These are phyloP conservation scores for Harringtonia aguacate DNA, from an alignment of 2,329 filamentous ascomycete genomes.

Conservation along the genomic window DNA sequence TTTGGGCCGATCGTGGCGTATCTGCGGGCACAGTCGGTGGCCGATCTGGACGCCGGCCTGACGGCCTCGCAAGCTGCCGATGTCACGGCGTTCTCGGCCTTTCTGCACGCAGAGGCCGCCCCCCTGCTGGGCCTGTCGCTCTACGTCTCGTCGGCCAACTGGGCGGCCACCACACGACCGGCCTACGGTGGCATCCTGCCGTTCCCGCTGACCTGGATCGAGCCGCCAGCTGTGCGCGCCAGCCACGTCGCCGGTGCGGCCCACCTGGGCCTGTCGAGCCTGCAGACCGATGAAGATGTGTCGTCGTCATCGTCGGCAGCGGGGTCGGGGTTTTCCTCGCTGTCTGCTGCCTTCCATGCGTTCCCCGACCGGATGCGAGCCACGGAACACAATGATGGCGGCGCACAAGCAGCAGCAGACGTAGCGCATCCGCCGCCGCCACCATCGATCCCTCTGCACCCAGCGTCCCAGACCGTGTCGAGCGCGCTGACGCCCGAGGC, in stretches of 20 bases:
- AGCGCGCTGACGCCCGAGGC: conserved; percentile 59
- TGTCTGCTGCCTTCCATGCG: conserved; percentile 7
- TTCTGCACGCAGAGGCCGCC: conserved; percentile 63
- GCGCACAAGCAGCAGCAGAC: not conserved
- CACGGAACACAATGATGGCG: not conserved
- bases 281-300: conserved; percentile 43
- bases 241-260: conserved; percentile 60
- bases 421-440: not conserved
- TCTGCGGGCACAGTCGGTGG: conserved; percentile 22
- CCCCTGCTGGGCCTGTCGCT: conserved; percentile 77
- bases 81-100: conserved; percentile 47
- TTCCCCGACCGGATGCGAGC: conserved; percentile 10
- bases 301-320: conserved; percentile 27
- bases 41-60: conserved; percentile 28
- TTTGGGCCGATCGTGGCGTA: conserved; percentile 51
- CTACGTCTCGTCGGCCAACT: conserved; percentile 86
- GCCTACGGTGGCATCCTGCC: conserved; percentile 71
- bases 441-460: not conserved
- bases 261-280: conserved; percentile 55
- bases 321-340: not conserved
- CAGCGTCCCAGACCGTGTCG: conserved; percentile 34
- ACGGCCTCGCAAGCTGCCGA: conserved; percentile 32
- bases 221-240: conserved; percentile 63
- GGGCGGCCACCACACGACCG: conserved; percentile 63
- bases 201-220: conserved; percentile 81